These are phyloP conservation scores for Elymus sibiricus DNA, from an alignment of 176 grass and related monocot species.

Conservation along the genomic window DNA sequence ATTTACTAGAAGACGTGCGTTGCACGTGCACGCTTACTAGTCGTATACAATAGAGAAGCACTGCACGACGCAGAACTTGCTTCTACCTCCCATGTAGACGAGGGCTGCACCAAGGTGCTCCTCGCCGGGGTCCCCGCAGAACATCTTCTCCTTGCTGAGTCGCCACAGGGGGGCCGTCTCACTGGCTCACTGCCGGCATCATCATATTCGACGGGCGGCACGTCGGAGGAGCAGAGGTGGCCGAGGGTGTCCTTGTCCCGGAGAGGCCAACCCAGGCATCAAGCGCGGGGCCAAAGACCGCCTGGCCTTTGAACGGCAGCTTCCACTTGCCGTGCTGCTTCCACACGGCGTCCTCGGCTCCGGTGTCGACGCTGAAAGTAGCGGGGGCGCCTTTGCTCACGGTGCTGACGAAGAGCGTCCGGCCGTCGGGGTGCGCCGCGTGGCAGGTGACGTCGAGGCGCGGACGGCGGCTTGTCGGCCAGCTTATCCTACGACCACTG, in stretches of 20 bases:
- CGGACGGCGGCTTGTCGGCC: not conserved
- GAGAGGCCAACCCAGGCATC: not conserved
- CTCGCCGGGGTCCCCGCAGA: not conserved
- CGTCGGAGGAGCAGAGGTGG: not conserved
- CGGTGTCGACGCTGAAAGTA: not conserved
- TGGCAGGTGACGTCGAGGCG: not conserved
- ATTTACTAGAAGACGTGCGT: too few relatives aligned
- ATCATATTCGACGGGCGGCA: not conserved
- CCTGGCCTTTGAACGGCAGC: not conserved
- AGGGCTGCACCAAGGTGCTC: not conserved
- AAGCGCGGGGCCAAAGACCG: not conserved
- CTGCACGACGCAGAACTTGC: constrained; percentile 14
- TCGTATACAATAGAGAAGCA: not conserved
- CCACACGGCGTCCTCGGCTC: not conserved
- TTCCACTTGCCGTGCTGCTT: not conserved
- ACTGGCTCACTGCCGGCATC: not conserved
- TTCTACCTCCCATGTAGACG: not conserved
- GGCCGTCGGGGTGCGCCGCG: not conserved
- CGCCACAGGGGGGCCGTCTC: not conserved
- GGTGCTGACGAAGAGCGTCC: not conserved
- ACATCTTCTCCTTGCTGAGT: constrained; percentile 8
- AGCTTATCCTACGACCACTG: not conserved
- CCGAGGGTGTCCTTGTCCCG: not conserved
- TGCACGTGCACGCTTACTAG: too few relatives aligned
- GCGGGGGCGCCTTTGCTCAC: not conserved